Evolutionary conservation across 1,284 basidiomycete genomes (phyloP).

Genomic region (Meripilus lineatus): DNA sequence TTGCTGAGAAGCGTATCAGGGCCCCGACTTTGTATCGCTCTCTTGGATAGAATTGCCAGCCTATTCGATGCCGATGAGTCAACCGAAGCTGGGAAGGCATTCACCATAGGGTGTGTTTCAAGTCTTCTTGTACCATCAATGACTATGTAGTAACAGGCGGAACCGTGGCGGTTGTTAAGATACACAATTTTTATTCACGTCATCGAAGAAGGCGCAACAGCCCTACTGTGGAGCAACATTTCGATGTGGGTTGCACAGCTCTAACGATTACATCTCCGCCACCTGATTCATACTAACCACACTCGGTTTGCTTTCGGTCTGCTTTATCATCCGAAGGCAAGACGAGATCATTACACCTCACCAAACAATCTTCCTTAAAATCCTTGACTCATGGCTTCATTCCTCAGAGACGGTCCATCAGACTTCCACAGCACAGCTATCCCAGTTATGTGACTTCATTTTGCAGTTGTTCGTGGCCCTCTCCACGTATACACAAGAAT

Average conservation of each 20-base stretch:
- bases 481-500: slow-evolving; percentile 44
- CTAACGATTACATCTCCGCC: background rate
- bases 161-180: slow-evolving; percentile 20
- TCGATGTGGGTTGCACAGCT: slow-evolving; percentile 27
- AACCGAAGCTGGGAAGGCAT: slow-evolving; percentile 56
- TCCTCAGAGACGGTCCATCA: slow-evolving; percentile 21
- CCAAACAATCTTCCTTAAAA: slow-evolving; percentile 81
- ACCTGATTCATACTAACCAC: slow-evolving; percentile 3
- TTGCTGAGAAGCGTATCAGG: slow-evolving; percentile 50
- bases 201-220: slow-evolving; percentile 30
- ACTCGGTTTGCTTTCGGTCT: background rate
- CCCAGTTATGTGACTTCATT: slow-evolving; percentile 51
- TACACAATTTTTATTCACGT: slow-evolving; percentile 36
- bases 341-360: slow-evolving; percentile 77
- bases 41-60: slow-evolving; percentile 64
- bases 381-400: slow-evolving; percentile 78
- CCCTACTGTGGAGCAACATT: slow-evolving; percentile 30
- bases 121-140: background rate
- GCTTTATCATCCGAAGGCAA: slow-evolving; percentile 35
- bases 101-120: slow-evolving; percentile 62
- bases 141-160: background rate
- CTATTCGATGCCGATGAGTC: slow-evolving; percentile 63
- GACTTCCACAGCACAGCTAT: slow-evolving; percentile 29
- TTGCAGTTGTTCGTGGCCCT: slow-evolving; percentile 49
- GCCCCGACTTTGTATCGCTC: slow-evolving; percentile 50